Base-by-base conservation (phyloP, 805 yeast genomes). In the Komagataella populi region DNA sequence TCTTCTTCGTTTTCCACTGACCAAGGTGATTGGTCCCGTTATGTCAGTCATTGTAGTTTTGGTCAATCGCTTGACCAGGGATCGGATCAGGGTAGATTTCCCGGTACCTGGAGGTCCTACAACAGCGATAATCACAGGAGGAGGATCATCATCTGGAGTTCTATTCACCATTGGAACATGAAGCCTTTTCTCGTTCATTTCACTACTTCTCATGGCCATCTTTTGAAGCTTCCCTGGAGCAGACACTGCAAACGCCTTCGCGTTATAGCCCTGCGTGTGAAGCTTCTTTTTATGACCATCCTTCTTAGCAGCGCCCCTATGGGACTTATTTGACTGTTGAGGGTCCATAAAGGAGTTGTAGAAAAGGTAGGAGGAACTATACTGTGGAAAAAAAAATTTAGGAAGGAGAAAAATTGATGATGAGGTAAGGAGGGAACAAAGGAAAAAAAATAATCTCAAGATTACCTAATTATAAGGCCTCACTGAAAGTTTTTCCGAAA, bases 41-140 rank as follows among this genome's bases (percentile, higher is more conserved):
- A 93, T 78, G 57, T 93, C 98, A 39, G 80, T 73, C 47, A 93
- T 67, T 0, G 93, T 78, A 24, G 95, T 87, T 66, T 93, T 93
- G 4, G 98, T 81, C 66, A 87, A 76, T 63, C 97, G 72, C 66
- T 91, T 77, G 5, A 93, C 88, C 51, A 93, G 71, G 6, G 97
- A 88, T 64, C 88, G 84, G 60, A 93, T 87, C 60, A 93, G 72
- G 0, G 98, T 91, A 14, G 97, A 81, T 63, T 93, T 93, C 56
- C 99, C 99, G 0, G 98, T 93, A 14, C 99, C 99, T 7, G 96
- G 96, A 10, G 99, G 99, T 0, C 99, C 99, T 10, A 93, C 96
- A 6, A 93, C 96, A 0, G 96, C 96, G 22, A 93, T 88, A 52
- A 93, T 82, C 20, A 93, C 84, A 46, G 99, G 99, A 18, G 97